Percentiles rank a stretch among this genome's conserved stretches.
These are phyloP conservation scores for Chlorella sp. DNA, from an alignment of 139 green algal species.

Conservation along the genomic window DNA sequence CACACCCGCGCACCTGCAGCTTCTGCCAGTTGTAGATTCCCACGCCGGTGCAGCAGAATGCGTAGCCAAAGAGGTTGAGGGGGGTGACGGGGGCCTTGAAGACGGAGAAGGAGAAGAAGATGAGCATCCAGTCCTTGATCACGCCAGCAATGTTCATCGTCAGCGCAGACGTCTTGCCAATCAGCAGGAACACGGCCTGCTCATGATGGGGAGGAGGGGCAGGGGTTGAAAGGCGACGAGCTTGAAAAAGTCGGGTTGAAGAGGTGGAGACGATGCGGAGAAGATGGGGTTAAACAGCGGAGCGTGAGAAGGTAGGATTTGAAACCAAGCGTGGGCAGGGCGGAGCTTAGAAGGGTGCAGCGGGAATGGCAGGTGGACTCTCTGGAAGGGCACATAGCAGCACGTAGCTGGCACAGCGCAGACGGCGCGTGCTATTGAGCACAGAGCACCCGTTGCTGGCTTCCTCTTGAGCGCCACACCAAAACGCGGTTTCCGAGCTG, in stretches of 20 bases:
- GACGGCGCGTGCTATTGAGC: too few species aligned
- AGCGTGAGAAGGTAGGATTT: too few species aligned
- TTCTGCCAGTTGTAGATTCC: conserved; percentile 58
- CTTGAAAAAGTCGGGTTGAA: too few species aligned
- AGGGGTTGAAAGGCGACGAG: too few species aligned
- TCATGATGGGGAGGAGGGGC: too few species aligned
- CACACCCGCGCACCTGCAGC: conserved; percentile 28
- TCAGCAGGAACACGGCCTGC: conserved; percentile 88
- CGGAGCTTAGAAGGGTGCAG: background rate
- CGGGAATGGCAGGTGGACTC: background rate
- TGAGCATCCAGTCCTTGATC: conserved; percentile 96
- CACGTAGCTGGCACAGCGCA: background rate
- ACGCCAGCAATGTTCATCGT: conserved; percentile 98
- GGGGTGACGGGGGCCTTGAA: conserved; percentile 89
- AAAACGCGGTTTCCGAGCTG: too few species aligned
- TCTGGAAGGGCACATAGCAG: too few species aligned
- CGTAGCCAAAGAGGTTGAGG: conserved; percentile 88
- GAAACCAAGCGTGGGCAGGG: too few species aligned
- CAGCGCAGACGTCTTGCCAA: conserved; percentile 94
- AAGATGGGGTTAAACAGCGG: too few species aligned
- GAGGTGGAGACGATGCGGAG: too few species aligned
- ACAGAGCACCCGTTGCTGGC: too few species aligned
- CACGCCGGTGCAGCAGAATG: conserved; percentile 64
- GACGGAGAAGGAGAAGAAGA: conserved; percentile 89
- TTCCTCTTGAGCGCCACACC: too few species aligned